These are phyloP conservation scores for Hymenoscyphus fructigenus DNA, from an alignment of 2,329 filamentous ascomycete genomes.

Conservation along the genomic window DNA sequence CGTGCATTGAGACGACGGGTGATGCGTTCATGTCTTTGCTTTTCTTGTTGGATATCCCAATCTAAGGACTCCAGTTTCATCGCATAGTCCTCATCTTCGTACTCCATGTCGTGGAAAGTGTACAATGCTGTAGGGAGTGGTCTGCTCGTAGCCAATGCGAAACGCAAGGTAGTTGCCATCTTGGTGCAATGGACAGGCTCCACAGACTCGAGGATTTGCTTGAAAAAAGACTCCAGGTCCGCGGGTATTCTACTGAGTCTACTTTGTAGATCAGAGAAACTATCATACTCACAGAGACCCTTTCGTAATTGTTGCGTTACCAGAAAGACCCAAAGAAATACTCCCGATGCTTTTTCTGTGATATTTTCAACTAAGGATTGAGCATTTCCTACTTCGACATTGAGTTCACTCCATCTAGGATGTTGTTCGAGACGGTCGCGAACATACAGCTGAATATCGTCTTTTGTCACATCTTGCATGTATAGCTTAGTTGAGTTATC, in stretches of 20 bases:
- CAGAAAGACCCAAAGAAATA: slow-evolving; percentile 22
- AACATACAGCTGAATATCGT: slow-evolving; percentile 15
- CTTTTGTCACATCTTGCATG: slow-evolving; percentile 29
- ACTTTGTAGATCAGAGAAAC: slow-evolving; percentile 19
- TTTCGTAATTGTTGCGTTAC: slow-evolving; percentile 10
- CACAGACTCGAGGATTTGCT: slow-evolving; percentile 21
- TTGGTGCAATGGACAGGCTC: background rate
- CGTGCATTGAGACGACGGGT: background rate
- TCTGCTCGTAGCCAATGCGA: background rate
- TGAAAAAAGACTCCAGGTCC: slow-evolving; percentile 28
- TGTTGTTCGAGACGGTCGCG: background rate
- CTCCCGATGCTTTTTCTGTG: slow-evolving; percentile 8
- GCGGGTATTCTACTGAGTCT: slow-evolving; percentile 24
- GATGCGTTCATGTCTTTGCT: background rate
- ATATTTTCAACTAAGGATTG: slow-evolving; percentile 13
- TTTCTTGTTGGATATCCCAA: background rate
- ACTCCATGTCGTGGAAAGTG: background rate
- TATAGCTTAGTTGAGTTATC: slow-evolving; percentile 15
- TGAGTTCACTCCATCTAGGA: background rate
- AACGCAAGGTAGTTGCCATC: background rate
- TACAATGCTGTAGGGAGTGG: background rate
- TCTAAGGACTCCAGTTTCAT: background rate
- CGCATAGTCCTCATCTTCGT: background rate
- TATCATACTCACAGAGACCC: slow-evolving; percentile 18
- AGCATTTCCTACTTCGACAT: background rate